These are phyloP conservation scores for Pseudopyricularia cyperi DNA, from an alignment of 2,329 filamentous ascomycete genomes.

Conservation along the genomic window DNA sequence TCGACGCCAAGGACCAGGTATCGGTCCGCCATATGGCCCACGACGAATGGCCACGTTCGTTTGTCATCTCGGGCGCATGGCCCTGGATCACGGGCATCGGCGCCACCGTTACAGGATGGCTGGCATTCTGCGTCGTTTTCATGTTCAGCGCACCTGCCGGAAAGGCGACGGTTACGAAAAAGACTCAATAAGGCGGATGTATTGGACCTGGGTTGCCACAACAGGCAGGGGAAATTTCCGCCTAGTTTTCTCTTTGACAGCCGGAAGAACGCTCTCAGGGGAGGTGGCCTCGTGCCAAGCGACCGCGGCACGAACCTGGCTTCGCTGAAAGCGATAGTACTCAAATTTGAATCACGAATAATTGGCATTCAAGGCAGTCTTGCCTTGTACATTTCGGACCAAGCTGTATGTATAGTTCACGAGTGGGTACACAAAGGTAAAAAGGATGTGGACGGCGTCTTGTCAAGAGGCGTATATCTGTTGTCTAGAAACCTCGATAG, in stretches of 20 bases:
- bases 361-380: not conserved
- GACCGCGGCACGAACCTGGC: not conserved
- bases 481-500: too few relatives aligned
- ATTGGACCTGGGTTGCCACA: not conserved
- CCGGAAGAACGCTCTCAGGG: not conserved
- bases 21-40: conserved; percentile 95
- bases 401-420: not conserved
- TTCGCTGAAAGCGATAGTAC: not conserved
- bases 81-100: conserved; percentile 86
- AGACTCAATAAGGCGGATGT: conserved; percentile 25
- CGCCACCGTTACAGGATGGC: conserved; percentile 70
- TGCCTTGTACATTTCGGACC: not conserved
- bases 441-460: not conserved
- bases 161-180: conserved; percentile 24
- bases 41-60: conserved; percentile 90
- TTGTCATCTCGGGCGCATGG: conserved; percentile 80
- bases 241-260: not conserved
- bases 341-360: not conserved
- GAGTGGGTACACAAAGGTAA: not conserved
- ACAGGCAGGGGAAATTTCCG: too few relatives aligned
- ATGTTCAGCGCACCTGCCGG: conserved; percentile 50
- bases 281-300: not conserved
- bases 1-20: conserved; percentile 91
- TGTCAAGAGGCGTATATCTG: not conserved
- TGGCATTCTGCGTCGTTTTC: conserved; percentile 80